Evolutionary conservation across 441 rosid genomes (phyloP).

Genomic region (Pelargonium hybrid): DNA sequence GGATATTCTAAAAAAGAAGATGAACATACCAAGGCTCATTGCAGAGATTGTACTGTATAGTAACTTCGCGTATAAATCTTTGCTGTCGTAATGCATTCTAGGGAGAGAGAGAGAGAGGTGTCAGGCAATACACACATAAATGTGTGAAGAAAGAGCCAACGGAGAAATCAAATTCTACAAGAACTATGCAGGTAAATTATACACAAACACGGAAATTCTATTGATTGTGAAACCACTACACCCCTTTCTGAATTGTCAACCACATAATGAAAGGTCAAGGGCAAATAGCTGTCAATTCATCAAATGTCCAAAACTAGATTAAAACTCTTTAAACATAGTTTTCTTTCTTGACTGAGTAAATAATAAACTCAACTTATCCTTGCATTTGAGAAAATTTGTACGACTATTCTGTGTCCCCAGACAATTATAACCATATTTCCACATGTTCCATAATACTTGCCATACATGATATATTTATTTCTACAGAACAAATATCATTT

Average conservation of each 20-base stretch:
- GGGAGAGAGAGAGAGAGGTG: constrained; percentile 16
- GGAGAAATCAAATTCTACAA: not conserved
- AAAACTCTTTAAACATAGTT: not conserved
- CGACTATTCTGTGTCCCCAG: not conserved
- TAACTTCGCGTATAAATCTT: constrained; percentile 93
- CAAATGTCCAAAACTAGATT: not conserved
- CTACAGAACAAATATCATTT: not conserved
- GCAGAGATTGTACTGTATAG: constrained; percentile 96
- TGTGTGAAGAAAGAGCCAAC: not conserved
- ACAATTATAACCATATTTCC: not conserved
- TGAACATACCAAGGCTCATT: constrained; percentile 88
- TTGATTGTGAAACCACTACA: too few species aligned
- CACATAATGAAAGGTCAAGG: not conserved
- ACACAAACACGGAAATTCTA: too few species aligned
- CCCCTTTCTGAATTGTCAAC: not conserved
- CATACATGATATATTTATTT: not conserved
- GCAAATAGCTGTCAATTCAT: not conserved
- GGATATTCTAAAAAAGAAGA: constrained; percentile 10
- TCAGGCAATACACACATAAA: not conserved
- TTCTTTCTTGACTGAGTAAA: not conserved
- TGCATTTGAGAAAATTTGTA: not conserved
- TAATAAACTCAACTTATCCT: not conserved
- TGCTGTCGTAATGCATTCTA: constrained; percentile 97
- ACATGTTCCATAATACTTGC: not conserved
- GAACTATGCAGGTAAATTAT: not conserved